Evolutionary conservation across 768 basidiomycete species (phyloP).

Genomic region (Pisolithus tinctorius): DNA sequence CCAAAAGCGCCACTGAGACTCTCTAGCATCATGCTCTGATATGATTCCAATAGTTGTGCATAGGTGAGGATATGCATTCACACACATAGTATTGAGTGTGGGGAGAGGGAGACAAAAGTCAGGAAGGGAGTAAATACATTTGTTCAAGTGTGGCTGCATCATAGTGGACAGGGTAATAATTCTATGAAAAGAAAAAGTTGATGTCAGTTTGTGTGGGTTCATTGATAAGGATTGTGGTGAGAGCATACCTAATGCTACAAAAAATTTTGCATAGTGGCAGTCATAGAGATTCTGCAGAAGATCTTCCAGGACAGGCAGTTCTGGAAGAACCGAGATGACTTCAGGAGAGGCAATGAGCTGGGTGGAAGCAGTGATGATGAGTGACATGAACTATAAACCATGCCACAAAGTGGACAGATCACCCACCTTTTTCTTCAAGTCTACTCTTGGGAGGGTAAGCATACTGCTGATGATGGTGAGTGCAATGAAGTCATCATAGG

Average conservation of each 20-base stretch:
- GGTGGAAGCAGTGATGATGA: slow-evolving; percentile 3
- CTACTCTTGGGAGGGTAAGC: slow-evolving; percentile 61
- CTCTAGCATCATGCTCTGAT: slow-evolving; percentile 82
- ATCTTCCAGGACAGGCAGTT: slow-evolving; percentile 48
- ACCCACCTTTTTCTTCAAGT: slow-evolving; percentile 38
- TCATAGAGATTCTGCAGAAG: too few species aligned
- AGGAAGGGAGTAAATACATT: slow-evolving; percentile 79
- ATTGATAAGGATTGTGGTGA: neutral
- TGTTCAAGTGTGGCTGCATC: slow-evolving; percentile 78
- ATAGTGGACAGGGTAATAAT: neutral
- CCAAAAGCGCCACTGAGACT: slow-evolving; percentile 85
- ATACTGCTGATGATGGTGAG: slow-evolving; percentile 64
- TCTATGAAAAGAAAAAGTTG: too few species aligned
- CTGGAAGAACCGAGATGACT: slow-evolving; percentile 77
- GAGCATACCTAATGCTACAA: slow-evolving; percentile 69
- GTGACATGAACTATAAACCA: neutral
- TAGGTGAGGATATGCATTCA: slow-evolving; percentile 94
- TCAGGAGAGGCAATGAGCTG: slow-evolving; percentile 85
- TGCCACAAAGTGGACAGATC: neutral
- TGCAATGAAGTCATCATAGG: slow-evolving; percentile 86
- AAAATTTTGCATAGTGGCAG: slow-evolving; percentile 89
- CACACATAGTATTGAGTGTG: slow-evolving; percentile 89
- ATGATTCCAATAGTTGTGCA: slow-evolving; percentile 39
- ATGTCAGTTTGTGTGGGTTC: too few species aligned
- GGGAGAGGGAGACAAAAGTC: slow-evolving; percentile 57